A percentile compares a stretch with the other conserved stretches of the same genome.
phyloP scores from a whole-genome alignment of 2,329 filamentous ascomycete species.

The Nannizziopsis arthrosporioides region DNA sequence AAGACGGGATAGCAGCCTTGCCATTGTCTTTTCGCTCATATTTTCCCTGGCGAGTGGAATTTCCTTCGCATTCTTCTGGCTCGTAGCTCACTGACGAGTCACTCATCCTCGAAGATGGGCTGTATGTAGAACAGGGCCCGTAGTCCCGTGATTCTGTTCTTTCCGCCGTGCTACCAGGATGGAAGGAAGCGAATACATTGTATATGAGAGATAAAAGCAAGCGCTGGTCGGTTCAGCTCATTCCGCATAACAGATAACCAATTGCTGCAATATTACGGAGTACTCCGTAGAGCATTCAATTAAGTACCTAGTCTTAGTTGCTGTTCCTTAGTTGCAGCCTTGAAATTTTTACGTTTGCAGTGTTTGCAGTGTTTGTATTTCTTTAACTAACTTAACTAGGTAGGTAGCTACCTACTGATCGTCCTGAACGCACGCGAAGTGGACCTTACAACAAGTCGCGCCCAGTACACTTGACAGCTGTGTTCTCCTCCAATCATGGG shows the following conservation, averaged over 20 bases:
- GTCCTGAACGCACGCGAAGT: too few species aligned
- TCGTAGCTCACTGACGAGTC: conserved; percentile 24
- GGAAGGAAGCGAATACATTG: conserved; percentile 7
- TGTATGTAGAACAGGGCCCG: neutral
- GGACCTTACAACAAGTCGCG: neutral
- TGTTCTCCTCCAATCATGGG: conserved; percentile 11
- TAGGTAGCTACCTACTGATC: neutral
- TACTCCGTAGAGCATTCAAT: too few species aligned
- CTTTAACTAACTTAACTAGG: neutral
- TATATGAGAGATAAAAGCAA: neutral
- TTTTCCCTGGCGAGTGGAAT: neutral
- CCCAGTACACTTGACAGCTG: neutral
- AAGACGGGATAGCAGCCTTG: conserved; percentile 9
- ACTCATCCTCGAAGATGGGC: conserved; percentile 26
- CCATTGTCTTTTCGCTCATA: too few species aligned
- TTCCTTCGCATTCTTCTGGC: conserved; percentile 22
- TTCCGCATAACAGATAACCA: neutral
- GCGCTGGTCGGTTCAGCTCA: neutral
- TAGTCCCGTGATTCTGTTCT: conserved; percentile 1
- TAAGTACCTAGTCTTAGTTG: conserved; percentile 5
- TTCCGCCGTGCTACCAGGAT: conserved; percentile 4
- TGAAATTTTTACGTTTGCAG: conserved; percentile 9
- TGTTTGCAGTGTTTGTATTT: conserved; percentile 32
- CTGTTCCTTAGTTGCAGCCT: conserved; percentile 11
- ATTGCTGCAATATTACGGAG: too few species aligned